Evolutionary conservation across 108 stramenopile species (phyloP), one percentile per base, ranked within the genome.

Genomic region (Cyclostephanos tholiformis): DNA sequence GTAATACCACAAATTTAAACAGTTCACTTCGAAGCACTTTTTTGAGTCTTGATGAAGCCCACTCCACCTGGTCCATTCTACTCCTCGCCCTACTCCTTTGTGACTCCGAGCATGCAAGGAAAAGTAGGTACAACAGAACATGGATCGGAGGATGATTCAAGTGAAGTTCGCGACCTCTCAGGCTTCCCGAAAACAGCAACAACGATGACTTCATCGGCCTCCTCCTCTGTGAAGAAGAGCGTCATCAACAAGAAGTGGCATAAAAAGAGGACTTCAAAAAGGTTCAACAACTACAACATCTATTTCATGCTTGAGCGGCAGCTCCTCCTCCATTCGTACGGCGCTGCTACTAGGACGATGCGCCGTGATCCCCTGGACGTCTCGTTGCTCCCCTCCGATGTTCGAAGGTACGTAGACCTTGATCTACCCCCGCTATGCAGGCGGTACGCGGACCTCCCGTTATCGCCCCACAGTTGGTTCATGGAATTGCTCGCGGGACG

Each of bases 241-340:
- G 41, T 0, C 52, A 19, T 8, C 52, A 20, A 5, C 52, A 58
- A 58, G 27, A 26, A 58, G 27, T 3, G 16, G 27, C 10, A 26
- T 25, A 30, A 58, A 12, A 58, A 58, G 27, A 26, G 6, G 16
- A 25, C 4, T 13, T 25, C 11, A 7, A 58, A 58, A 14, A 58
- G 14, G 30, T 71, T 62, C 60, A 71, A 71, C 30, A 58, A 61
- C 59, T 71, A 49, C 29, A 71, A 71, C 59, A 49, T 71, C 39
- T 71, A 60, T 46, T 39, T 57, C 44, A 71, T 71, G 35, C 70
- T 71, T n/a, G 70, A 71, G 32, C 58, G 70, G 13, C 53, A 61
- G 30, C 59, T 41, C 26, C 70, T 71, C 38, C 70, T 71, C 22
- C 44, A 61, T 6, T 29, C 46, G 10, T 25, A 35, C 7, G 19